Base-by-base conservation (phyloP, 306 rosid genomes). In the Citrullus colocynthis region DNA sequence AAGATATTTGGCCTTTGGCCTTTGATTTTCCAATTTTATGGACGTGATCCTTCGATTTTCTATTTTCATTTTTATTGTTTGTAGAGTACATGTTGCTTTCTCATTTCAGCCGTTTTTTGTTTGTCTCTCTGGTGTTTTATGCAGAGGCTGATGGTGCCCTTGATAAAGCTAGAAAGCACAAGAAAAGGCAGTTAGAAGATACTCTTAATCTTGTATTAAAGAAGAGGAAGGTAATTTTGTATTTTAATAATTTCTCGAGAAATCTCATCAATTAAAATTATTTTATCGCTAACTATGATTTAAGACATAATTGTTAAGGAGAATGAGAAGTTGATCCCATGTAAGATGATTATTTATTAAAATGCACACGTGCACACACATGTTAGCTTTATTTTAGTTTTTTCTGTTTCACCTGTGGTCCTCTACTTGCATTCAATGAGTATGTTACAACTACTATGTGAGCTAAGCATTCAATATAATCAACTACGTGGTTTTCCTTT, bases 141-240 rank as follows among this genome's bases (percentile, higher is more conserved):
- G 80, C 91, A 96, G 99, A 96, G 91, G 99, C 99, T 80, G 99
- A 96, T 85, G 99, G 99, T 30, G 98, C 99, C 80, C 85, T 96
- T 79, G 99, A 96, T 85, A 96, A 96, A 83, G 98, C 99, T 81
- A 91, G 99, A 83, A 96, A 96, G 80, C 99, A 96, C 86, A 96
- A 93, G 91, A 96, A 92, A 88, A 86, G 99, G 80, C 99, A 96
- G 75, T 91, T 96, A 57, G 94, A 92, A 78, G 99, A 96, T 83
- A 89, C 99, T 60, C 97, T 92, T 36, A 91, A 88, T 78, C 96
- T 93, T 88, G 99, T 96, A 58, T 0, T 96, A 37, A 96, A 96
- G 85, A 96, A 92, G 86, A 87, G 96, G 86, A 92, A 79, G 99
- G 99, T 96, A 87, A 82, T 80, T 56, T 63, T 59, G 15, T 49